phyloP scores from a whole-genome alignment of 352 stramenopile species.

The Phytopythium cucurbitacearum region DNA sequence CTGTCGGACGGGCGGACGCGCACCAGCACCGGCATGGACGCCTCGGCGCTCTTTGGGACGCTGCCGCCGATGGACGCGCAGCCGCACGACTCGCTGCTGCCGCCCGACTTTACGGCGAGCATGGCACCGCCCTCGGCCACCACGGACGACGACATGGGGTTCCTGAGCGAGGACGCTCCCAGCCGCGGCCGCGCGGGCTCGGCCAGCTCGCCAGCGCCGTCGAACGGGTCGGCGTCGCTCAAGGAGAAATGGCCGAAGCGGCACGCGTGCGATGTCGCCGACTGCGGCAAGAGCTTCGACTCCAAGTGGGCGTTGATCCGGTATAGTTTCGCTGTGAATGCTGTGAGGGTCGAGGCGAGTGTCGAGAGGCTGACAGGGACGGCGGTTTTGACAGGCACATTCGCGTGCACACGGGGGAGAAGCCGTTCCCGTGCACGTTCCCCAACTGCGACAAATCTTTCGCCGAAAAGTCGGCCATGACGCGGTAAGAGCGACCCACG shows the following conservation, averaged over 20 bases:
- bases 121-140: constrained; percentile 9
- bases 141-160: constrained; percentile 9
- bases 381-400: constrained; percentile 49
- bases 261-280: constrained; percentile 53
- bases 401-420: constrained; percentile 85
- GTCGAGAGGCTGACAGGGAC: background rate
- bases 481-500: constrained; percentile 28
- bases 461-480: constrained; percentile 86
- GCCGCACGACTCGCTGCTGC: constrained; percentile 10
- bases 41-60: constrained; percentile 7
- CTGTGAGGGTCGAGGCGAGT: background rate
- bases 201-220: constrained; percentile 25
- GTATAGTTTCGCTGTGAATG: constrained; percentile 21
- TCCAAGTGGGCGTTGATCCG: constrained; percentile 82
- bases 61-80: constrained; percentile 4
- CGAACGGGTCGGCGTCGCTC: constrained; percentile 26
- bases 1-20: too few species aligned
- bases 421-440: constrained; percentile 82
- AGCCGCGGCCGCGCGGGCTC: constrained; percentile 4
- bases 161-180: constrained; percentile 6
- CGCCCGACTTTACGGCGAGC: constrained; percentile 9
- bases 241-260: constrained; percentile 75
- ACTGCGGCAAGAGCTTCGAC: constrained; percentile 84
- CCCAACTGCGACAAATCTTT: constrained; percentile 86
- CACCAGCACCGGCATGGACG: constrained; percentile 7